Base-by-base conservation (phyloP, 495 filamentous ascomycete species). In the Neurospora tetraspora region DNA sequence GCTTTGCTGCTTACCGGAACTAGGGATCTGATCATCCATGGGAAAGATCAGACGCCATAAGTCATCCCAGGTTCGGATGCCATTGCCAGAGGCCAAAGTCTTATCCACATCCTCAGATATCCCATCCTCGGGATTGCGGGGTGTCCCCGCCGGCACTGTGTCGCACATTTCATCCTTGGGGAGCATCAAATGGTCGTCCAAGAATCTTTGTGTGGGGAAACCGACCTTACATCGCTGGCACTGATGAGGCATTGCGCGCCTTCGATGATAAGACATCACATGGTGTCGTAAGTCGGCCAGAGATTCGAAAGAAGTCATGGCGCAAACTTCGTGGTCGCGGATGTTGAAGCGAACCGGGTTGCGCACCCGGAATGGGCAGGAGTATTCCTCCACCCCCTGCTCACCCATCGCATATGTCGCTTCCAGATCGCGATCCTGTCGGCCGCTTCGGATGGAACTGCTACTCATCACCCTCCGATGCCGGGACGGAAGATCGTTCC, bases 281-380 rank as follows among this genome's bases (percentile, higher is more conserved):
- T 80, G 79, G 23, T 74, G 71, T 36, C 79, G 80, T 11, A 82
- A 61, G 4, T 75, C 71, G 2, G 69, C 23, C 11, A 80, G 59
- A 0, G 73, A 73, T 7, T 20, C 16, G 36, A 79, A 80, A 2
- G 75, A 69, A 5, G 45, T 74, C n/a, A 70, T 75, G 45, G 80
- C 81, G 42, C 81, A 82, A 18, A 39, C 12, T 31, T 80, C 75
- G 18, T 81, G 76, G 10, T 81, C 80, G 5, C 80, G 75, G 43
- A 82, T 73, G 39, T 82, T 82, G 70, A 82, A 82, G 39, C 79
- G 72, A n/a, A 70, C 72, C 5, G 81, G 81, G 69, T 82, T 81
- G n/a, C 81, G 80, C 65, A 77, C 80, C 71, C 81, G 78, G 69
- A 79, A 82, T 23, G 81, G 81, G 42, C 81, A 82, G 0, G 78